phyloP scores from a whole-genome alignment of 139 green algal genomes.

The Desmodesmus armatus region DNA sequence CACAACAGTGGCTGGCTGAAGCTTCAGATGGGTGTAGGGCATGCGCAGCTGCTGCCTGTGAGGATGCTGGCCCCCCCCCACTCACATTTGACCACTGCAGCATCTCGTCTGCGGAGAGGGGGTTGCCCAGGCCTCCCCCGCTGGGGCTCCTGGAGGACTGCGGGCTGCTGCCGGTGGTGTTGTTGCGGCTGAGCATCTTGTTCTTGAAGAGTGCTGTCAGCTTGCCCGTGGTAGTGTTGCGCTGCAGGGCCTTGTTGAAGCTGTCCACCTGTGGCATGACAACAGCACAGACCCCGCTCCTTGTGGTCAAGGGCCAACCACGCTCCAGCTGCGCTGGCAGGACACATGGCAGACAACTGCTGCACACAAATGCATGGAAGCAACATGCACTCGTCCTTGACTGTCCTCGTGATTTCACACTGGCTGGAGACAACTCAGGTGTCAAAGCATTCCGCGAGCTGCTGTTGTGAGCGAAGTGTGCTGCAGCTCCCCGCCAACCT shows the following conservation, averaged over 20 bases:
- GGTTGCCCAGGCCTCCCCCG: neutral
- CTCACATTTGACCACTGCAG: slow-evolving; percentile 73
- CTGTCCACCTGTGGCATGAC: slow-evolving; percentile 41
- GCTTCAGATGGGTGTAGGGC: neutral
- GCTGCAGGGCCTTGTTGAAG: slow-evolving; percentile 42
- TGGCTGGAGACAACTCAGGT: neutral
- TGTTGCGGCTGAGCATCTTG: slow-evolving; percentile 42
- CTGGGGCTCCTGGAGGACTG: slow-evolving; percentile 20
- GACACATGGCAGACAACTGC: too few relatives aligned
- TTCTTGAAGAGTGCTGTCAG: slow-evolving; percentile 41
- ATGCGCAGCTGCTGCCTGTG: neutral
- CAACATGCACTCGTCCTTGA: too few relatives aligned
- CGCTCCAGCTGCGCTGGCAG: too few relatives aligned
- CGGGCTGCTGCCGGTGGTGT: slow-evolving; percentile 27
- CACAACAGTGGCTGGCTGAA: too few relatives aligned
- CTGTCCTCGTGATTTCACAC: too few relatives aligned
- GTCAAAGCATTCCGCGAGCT: neutral
- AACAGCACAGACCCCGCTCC: too few relatives aligned
- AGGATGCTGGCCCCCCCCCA: neutral
- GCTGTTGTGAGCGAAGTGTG: too few relatives aligned
- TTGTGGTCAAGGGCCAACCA: too few relatives aligned
- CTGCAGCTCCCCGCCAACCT: too few relatives aligned
- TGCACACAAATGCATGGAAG: too few relatives aligned
- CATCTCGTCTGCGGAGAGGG: slow-evolving; percentile 72
- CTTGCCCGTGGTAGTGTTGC: slow-evolving; percentile 38